Base-by-base conservation (phyloP, 2,329 filamentous ascomycete genomes). In the Lasiodiplodia theobromae region DNA sequence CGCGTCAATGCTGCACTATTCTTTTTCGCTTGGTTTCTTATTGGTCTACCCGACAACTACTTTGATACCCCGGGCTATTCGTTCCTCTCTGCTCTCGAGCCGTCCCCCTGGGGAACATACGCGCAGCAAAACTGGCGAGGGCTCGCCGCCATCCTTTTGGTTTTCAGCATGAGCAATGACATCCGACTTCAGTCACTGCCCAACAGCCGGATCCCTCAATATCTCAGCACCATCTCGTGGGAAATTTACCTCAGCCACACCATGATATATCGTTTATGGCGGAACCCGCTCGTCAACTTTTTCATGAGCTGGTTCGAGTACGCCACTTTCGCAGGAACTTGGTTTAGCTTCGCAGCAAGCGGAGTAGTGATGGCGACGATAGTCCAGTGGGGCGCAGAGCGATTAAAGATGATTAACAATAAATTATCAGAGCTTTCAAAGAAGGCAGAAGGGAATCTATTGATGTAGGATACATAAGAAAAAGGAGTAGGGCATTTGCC, bases 101-200 rank as follows among this genome's bases (percentile, higher is more conserved):
- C 86, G 8, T 71, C 77, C 54, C 86, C 82, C 81, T 86, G 85
- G 79, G 71, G 72, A 1, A 83, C 10, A 21, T 23, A 82, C 69
- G 79, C 80, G 67, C 86, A 86, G 75, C 84, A 86, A 34, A 88
- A 86, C 77, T 89, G 85, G 83, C 86, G 88, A 72, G 82, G 82
- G 57, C 74, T 82, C 38, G 86, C 86, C 2, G 82, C 85, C 2
- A 76, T 85, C 40, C 70, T 70, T 16, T 7, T 51, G 23, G 52
- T 70, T 28, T 66, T 31, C 38, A 58, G 44, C 7, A 49, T 37
- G 23, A 66, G 28, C 56, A 16, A 28, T 47, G 49, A 44, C 12
- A 10, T 2, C 3, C 23, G 58, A 11, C 66, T 78, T 60, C 76
- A 78, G 66, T 67, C 68, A 5, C 76, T 81, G 12, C 82, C 85